Conservation (phyloP, 768 basidiomycete species). For the Pulveroboletus sp. region DNA sequence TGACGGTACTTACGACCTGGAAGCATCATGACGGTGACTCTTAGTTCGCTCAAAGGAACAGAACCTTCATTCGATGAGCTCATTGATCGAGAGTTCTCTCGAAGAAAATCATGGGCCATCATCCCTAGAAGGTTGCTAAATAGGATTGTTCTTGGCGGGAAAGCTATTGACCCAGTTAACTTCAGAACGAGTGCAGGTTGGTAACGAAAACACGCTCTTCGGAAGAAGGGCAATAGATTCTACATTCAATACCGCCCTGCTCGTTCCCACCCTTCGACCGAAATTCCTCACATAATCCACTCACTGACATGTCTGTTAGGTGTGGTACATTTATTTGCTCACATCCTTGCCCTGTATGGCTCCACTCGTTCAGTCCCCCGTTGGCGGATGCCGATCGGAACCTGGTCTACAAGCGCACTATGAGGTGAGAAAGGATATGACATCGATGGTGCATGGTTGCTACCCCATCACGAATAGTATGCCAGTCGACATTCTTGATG, state of each 20-base stretch:
- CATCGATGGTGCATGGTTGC: conserved; percentile 11
- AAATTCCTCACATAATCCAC: conserved; percentile 13
- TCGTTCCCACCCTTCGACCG: conserved; percentile 20
- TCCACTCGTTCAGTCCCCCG: conserved; percentile 1
- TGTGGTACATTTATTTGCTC: conserved; percentile 12
- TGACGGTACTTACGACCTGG: conserved; percentile 1
- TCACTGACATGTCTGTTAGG: not conserved
- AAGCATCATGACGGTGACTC: not conserved
- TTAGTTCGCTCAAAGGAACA: conserved; percentile 6
- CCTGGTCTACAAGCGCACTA: conserved; percentile 2
- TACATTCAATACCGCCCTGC: not conserved
- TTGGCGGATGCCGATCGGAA: conserved; percentile 28
- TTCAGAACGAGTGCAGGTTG: not conserved
- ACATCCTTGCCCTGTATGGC: conserved; percentile 1
- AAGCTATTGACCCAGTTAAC: conserved; percentile 10
- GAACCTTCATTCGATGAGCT: not conserved
- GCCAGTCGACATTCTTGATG: conserved; percentile 5
- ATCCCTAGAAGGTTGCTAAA: conserved; percentile 13
- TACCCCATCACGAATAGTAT: conserved; percentile 3
- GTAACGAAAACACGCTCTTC: conserved; percentile 1
- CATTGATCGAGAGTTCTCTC: conserved; percentile 10
- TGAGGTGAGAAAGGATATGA: conserved; percentile 12
- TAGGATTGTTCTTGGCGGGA: conserved; percentile 3
- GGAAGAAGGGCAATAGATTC: conserved; percentile 6
- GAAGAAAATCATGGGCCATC: conserved; percentile 17